Evolutionary conservation across 2,329 filamentous ascomycete species (phyloP), one percentile per base, ranked within the genome.

Genomic region (Zasmidium citrigriseum): DNA sequence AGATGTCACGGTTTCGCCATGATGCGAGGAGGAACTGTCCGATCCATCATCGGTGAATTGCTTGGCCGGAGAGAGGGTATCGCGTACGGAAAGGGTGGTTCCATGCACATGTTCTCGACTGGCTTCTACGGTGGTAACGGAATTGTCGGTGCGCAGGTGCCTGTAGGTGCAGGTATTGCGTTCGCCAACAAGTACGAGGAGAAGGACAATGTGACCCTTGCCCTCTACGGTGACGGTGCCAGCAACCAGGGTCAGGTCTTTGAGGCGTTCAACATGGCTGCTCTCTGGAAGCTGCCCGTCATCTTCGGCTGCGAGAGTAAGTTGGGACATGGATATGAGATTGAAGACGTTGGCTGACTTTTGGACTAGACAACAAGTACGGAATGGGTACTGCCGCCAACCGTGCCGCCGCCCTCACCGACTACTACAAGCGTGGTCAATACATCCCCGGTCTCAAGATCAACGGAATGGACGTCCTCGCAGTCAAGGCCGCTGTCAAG

Each of bases 401-500:
- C 79, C 92, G 95, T 72, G 93, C 95, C 62, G 93, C 95, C 61
- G 95, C 95, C 71, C 82, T 97, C 75, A 98, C 95, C 77, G 95
- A 99, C 79, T 99, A 99, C 88, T 98, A 99, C 87, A 98, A 98
- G 89, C 93, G 95, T 81, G 95, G 95, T 68, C 95, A 99, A 82
- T 99, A 98, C 84, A 99, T 99, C 69, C 93, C 95, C 58, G 95
- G 95, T 82, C 87, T 99, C 72, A 99, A 99, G 86, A 91, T 99
- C 78, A 99, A 99, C 82, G 95, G 91, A 74, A 99, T 99, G 95
- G 95, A 99, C 76, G 92, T 96, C 70, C 89, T 99, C 64, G 93
- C 95, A 65, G 93, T 97, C 77, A 96, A 96, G 86, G 92, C 93
- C 54, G 95, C 95, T 65, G 92, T 96, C 72, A 83, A 93, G 80